Evolutionary conservation across 225 moss, liverwort and hornwort species (phyloP), one percentile per base, ranked within the genome.

Genomic region (Polytrichum commune): DNA sequence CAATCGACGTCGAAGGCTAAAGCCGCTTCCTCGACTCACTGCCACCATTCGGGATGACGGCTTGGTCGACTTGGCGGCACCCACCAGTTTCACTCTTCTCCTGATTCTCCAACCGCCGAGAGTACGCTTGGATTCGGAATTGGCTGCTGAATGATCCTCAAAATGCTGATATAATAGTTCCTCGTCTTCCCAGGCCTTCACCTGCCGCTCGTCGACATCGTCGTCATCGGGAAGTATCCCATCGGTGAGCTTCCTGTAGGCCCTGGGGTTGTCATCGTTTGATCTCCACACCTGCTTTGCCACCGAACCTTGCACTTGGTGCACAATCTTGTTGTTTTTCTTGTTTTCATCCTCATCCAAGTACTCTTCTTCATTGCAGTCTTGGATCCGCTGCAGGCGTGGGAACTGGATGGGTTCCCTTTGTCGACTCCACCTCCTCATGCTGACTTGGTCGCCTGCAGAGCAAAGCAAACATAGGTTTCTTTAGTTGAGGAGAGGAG

Each of bases 191-290:
- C 60, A n/a, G 60, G 60, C 22, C 9, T n/a, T n/a, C 22, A 2
- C 22, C 9, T n/a, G 22, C 60, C 22, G 60, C 60, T 60, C 24
- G 22, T 60, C 60, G 22, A 20, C 7, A 60, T 60, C 60, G n/a
- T 60, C 60, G n/a, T 60, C 60, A 24, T n/a, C 60, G n/a, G 60
- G 7, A 24, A 24, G 22, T n/a, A 22, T 7, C 9, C 22, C 22
- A 24, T 60, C n/a, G 60, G n/a, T 24, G 60, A 60, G 60, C 60
- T 60, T 60, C 60, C 60, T 60, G 60, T 60, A 60, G 2, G 60
- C 22, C 22, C 24, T n/a, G 60, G 60, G 24, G 60, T 24, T 20
- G 60, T 60, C 7, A 60, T 60, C 22, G 9, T 7, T 24, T 23
- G 60, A n/a, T 22, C 7, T 24, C n/a, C 24, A 9, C 58, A 23